phyloP scores from a whole-genome alignment of 2,329 filamentous ascomycete genomes.

The Teratosphaeria destructans region DNA sequence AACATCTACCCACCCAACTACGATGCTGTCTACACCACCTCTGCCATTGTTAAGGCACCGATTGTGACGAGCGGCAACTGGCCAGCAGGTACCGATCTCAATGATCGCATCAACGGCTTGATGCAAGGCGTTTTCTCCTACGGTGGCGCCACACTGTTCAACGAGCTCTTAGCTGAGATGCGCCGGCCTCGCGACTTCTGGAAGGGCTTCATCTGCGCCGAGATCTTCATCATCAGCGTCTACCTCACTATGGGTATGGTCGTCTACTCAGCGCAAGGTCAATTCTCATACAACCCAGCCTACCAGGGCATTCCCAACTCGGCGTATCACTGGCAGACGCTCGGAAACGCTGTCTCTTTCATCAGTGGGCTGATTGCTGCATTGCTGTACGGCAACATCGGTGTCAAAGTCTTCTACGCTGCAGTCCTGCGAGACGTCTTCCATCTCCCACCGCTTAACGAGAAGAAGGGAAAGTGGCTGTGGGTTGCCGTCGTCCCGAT shows the following conservation, averaged over 20 bases:
- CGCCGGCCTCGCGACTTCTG: conserved; percentile 26
- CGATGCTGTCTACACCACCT: conserved; percentile 6
- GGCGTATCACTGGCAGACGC: conserved; percentile 30
- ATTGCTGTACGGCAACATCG: conserved; percentile 34
- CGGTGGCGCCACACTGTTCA: conserved; percentile 48
- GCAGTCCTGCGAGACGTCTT: conserved; percentile 45
- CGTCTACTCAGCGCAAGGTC: conserved; percentile 39
- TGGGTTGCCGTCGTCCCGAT: conserved; percentile 44
- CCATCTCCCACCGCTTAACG: conserved; percentile 39
- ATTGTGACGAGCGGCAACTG: conserved; percentile 9
- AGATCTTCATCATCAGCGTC: conserved; percentile 39
- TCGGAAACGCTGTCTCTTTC: conserved; percentile 31
- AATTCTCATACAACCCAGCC: conserved; percentile 33
- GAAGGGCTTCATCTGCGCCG: conserved; percentile 18
- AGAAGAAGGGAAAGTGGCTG: conserved; percentile 39
- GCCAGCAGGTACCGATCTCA: conserved; percentile 4
- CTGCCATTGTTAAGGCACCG: conserved; percentile 1
- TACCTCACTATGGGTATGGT: conserved; percentile 40
- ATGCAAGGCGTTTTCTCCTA: conserved; percentile 27
- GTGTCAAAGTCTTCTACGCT: conserved; percentile 42
- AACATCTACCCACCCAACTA: conserved; percentile 43
- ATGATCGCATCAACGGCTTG: conserved; percentile 15
- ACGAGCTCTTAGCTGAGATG: conserved; percentile 49
- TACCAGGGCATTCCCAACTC: conserved; percentile 29
- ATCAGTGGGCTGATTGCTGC: conserved; percentile 31